phyloP scores from a whole-genome alignment of 352 stramenopile genomes.

The Pythium periplocum region DNA sequence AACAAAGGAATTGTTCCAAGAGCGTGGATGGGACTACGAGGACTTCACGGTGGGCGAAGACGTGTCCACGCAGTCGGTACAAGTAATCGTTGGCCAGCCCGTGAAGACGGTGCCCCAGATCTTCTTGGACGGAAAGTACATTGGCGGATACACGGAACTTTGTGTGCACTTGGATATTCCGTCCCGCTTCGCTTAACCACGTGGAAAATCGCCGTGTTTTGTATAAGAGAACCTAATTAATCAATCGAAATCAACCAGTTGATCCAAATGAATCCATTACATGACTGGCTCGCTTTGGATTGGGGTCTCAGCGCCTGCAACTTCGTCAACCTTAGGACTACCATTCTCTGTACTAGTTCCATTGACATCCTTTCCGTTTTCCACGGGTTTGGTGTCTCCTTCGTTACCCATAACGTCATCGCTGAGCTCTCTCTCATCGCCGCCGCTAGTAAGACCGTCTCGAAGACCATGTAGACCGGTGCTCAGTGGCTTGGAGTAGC shows the following conservation, averaged over 20 bases:
- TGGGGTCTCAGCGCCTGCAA: constrained; percentile 6
- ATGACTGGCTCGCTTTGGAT: background rate
- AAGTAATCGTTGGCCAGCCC: constrained; percentile 46
- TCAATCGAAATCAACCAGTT: too few relatives aligned
- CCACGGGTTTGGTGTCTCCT: too few relatives aligned
- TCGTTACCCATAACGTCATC: too few relatives aligned
- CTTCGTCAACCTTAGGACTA: constrained; percentile 12
- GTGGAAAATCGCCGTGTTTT: background rate
- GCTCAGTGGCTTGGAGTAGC: constrained; percentile 52
- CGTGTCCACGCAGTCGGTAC: constrained; percentile 48
- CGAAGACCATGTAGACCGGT: background rate
- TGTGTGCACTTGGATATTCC: constrained; percentile 53
- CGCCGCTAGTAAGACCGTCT: too few relatives aligned
- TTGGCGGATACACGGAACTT: constrained; percentile 76
- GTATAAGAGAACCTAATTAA: too few relatives aligned
- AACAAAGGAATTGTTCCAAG: constrained; percentile 51
- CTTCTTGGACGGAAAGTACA: constrained; percentile 70
- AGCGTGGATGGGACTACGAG: constrained; percentile 56
- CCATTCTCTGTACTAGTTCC: too few relatives aligned
- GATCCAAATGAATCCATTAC: too few relatives aligned
- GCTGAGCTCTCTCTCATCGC: too few relatives aligned
- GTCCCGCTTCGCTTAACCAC: constrained; percentile 41
- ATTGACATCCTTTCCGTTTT: too few relatives aligned
- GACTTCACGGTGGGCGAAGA: constrained; percentile 55
- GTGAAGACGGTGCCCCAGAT: constrained; percentile 81